These are phyloP conservation scores for Phytophthora syringae DNA, from an alignment of 352 stramenopile genomes.

Conservation along the genomic window DNA sequence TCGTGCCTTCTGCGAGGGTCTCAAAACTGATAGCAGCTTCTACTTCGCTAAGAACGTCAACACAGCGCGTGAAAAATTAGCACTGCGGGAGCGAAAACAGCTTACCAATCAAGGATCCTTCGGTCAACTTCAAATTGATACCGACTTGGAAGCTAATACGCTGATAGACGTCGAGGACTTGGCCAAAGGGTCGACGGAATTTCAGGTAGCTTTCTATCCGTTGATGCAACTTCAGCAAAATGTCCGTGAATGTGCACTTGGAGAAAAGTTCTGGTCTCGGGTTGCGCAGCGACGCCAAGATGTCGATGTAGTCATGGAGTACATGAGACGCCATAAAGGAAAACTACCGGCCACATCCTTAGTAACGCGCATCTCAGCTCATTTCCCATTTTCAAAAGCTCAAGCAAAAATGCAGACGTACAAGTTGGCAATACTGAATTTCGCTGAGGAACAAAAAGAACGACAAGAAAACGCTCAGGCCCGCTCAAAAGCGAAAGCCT, in stretches of 20 bases:
- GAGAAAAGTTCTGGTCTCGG: conserved; percentile 56
- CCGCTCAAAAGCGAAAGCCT: conserved; percentile 21
- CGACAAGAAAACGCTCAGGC: conserved; percentile 28
- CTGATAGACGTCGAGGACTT: conserved; percentile 67
- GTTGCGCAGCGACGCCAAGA: conserved; percentile 44
- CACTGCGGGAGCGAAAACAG: conserved; percentile 14
- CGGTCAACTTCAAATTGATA: conserved; percentile 6
- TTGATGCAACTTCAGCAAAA: conserved; percentile 73
- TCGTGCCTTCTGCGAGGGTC: conserved; percentile 55
- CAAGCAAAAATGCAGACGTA: conserved; percentile 46
- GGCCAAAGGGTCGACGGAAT: conserved; percentile 56
- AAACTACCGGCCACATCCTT: conserved; percentile 49
- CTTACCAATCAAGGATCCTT: not conserved
- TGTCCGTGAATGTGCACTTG: conserved; percentile 50
- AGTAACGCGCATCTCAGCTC: conserved; percentile 26
- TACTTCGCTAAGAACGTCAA: conserved; percentile 77
- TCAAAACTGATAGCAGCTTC: conserved; percentile 61
- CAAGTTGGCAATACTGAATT: conserved; percentile 30
- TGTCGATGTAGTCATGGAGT: conserved; percentile 60
- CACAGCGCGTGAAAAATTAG: conserved; percentile 59
- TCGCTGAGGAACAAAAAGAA: conserved; percentile 40
- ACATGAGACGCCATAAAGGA: conserved; percentile 65
- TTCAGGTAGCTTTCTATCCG: conserved; percentile 72
- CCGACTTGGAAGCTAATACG: conserved; percentile 40
- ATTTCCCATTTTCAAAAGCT: conserved; percentile 42